phyloP scores from a whole-genome alignment of 768 basidiomycete genomes.

The Kwoniella dendrophila region DNA sequence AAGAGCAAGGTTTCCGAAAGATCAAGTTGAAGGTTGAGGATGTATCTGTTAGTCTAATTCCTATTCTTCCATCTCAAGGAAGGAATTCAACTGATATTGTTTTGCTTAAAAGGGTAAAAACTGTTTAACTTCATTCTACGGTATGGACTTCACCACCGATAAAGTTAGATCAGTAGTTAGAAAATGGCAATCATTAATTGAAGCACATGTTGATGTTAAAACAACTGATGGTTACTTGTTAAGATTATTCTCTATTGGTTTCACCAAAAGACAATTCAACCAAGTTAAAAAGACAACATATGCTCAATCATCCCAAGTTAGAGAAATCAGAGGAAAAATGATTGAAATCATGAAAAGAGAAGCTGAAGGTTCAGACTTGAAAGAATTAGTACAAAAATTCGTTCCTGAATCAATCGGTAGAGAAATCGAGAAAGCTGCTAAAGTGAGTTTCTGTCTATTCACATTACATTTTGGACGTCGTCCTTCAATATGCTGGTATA shows the following conservation, averaged over 20 bases:
- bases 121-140: slow-evolving; percentile 99
- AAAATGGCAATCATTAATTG: slow-evolving; percentile 99
- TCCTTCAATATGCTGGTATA: background rate
- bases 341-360: slow-evolving; percentile 80
- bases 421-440: slow-evolving; percentile 96
- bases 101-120: slow-evolving; percentile 81
- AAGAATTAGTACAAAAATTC: slow-evolving; percentile 90
- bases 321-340: slow-evolving; percentile 99
- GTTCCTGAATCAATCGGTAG: slow-evolving; percentile 97
- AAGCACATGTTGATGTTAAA: slow-evolving; percentile 98
- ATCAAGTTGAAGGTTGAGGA: slow-evolving; percentile 94
- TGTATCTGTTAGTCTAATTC: slow-evolving; percentile 46
- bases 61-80: background rate
- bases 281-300: slow-evolving; percentile 99
- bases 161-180: slow-evolving; percentile 99
- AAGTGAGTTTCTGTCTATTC: slow-evolving; percentile 32
- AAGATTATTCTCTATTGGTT: slow-evolving; percentile 97
- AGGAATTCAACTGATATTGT: background rate
- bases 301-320: slow-evolving; percentile 89
- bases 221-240: slow-evolving; percentile 99
- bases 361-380: slow-evolving; percentile 90
- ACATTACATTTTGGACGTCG: background rate
- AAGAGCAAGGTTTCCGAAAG: slow-evolving; percentile 99
- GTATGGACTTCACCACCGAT: slow-evolving; percentile 99
- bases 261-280: slow-evolving; percentile 93